phyloP scores from a whole-genome alignment of 306 rosid species.

The Cercis canadensis region DNA sequence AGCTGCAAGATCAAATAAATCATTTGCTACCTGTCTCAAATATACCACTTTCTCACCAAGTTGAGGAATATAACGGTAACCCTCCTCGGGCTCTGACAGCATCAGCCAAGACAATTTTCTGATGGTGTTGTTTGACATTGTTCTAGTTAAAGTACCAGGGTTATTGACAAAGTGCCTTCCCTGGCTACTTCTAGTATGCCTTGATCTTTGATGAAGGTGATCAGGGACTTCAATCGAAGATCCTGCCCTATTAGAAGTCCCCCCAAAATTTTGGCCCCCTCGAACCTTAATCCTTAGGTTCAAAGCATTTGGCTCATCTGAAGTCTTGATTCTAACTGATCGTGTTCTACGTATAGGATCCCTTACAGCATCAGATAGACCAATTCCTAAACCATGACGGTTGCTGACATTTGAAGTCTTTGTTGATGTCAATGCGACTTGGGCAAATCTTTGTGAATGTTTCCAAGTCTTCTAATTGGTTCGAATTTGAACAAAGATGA shows the following conservation, averaged over 20 bases:
- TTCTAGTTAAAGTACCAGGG: constrained; percentile 46
- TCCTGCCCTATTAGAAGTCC: constrained; percentile 49
- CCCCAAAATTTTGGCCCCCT: constrained; percentile 47
- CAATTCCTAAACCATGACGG: constrained; percentile 40
- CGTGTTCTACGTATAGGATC: constrained; percentile 62
- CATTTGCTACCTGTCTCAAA: constrained; percentile 71
- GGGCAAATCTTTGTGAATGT: too few species aligned
- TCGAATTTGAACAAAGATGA: too few species aligned
- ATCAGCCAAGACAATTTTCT: constrained; percentile 78
- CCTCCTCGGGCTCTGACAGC: constrained; percentile 67
- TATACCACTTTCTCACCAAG: constrained; percentile 86
- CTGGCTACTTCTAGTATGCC: constrained; percentile 52
- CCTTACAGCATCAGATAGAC: constrained; percentile 36
- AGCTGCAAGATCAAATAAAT: constrained; percentile 3
- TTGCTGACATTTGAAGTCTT: constrained; percentile 35
- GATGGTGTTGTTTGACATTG: constrained; percentile 43
- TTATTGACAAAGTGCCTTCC: constrained; percentile 39
- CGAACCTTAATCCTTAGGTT: constrained; percentile 46
- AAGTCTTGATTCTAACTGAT: constrained; percentile 57
- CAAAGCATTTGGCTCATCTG: constrained; percentile 47
- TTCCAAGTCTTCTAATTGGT: too few species aligned
- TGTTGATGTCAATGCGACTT: too few species aligned
- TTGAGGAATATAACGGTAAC: constrained; percentile 87
- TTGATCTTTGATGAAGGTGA: constrained; percentile 54
- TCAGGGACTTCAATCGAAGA: constrained; percentile 42